Evolutionary conservation across 768 basidiomycete genomes (phyloP), one percentile per base, ranked within the genome.

Genomic region (Lyophyllum semitale): DNA sequence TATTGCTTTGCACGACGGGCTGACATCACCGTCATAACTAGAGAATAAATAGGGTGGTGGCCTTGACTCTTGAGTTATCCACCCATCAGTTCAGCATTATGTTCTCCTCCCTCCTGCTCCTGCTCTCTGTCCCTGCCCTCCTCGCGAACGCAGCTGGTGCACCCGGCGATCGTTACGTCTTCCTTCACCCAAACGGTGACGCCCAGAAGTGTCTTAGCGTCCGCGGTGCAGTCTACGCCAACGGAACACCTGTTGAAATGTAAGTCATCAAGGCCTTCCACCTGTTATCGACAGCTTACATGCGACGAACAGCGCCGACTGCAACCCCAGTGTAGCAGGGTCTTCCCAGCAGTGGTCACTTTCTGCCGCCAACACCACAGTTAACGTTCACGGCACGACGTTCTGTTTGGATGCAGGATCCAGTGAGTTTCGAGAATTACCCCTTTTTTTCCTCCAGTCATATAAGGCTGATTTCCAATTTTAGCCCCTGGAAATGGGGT

Each of bases 401-500:
- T 74, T 68, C 55, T 72, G 73, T 46, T 63, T 74, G 26, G 73
- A 73, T 40, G 68, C 73, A 27, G 69, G 71, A 1, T 63, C 68
- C 12, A 61, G 70, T 69, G 49, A 8, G 58, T 51, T 18, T 20
- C 4, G n/a, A n/a, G n/a, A n/a, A 8, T 7, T 37, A 5, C 17
- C 25, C 26, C 13, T 9, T 37, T 23, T 38, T n/a, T 18, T 13
- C 11, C 30, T 25, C 9, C 11, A 4, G 12, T 12, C 17, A 29
- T 46, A 11, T 18, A 7, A 37, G 17, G 35, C 32, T 33, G 2
- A 26, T 12, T 15, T 22, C 1, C 17, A 13, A 8, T 13, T 20
- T 9, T 45, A 71, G 69, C 22, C 33, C 69, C 71, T 5, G 67
- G 53, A 40, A 73, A 65, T 26, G 70, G 68, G 1, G 59, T 68